Base-by-base conservation (phyloP, 805 yeast genomes). In the Yarrowia porcina region DNA sequence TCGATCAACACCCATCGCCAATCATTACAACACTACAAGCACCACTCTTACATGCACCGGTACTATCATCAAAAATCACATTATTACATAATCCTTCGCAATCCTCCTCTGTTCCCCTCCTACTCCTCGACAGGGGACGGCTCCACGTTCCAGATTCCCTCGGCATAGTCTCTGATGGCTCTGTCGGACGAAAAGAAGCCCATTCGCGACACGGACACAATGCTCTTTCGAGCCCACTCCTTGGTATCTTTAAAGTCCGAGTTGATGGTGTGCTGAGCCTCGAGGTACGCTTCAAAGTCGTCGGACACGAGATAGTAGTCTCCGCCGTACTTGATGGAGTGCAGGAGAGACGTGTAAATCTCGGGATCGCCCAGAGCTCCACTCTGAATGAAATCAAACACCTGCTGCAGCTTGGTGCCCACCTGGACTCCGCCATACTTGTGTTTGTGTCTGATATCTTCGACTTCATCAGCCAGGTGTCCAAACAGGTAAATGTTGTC, bases 401-500 rank as follows among this genome's bases (percentile, higher is more conserved):
- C 97, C 65, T 77, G 72, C 27, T 72, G 73, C 69, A 91, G 81
- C 12, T 83, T 77, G 36, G 80, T 80, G 57, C 94, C 89, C 57
- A 90, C 72, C 1, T 76, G 69, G 44, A 82, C 82, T 33, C 86
- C 84, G 45, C 83, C 82, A 74, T 80, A 83, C 64, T 80, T 79
- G 75, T 91, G 96, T 64, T 83, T 80, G 70, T 85, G 87, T 75
- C 97, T 84, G 54, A 91, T 79, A 61, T 86, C 92, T 63, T 91
- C 97, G 47, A 91, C 97, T 52, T 88, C 85, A 77, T 92, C 97
- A 35, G 96, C 84, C 71, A 92, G 82, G 71, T 89, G 89, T 72
- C 97, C 97, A 73, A 91, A 91, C 72, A 91, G 79, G 78, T 91
- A 91, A 74, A 92, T 90, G 73, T 91, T 90, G 57, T 91, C 96